Base-by-base conservation (phyloP, 2,329 filamentous ascomycete genomes). In the Orbilia blumenaviensis region DNA sequence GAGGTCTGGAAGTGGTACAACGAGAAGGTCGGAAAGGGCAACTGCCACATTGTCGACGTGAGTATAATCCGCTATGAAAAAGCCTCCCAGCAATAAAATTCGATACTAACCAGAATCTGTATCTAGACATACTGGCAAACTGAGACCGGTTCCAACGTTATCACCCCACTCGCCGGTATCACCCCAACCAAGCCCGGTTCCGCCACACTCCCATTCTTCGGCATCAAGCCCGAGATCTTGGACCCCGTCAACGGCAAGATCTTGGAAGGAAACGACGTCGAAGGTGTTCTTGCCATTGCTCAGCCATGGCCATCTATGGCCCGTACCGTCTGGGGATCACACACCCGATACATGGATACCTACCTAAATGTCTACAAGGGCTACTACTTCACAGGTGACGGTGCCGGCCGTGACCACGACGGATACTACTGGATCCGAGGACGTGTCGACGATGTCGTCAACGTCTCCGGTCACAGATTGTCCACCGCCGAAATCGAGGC, bases 1-100 rank as follows among this genome's bases (percentile, higher is more conserved):
- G 95, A 99, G 84, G 92, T 99, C 74, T 99, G 95, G 95, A 98
- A 98, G 85, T 99, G 95, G 95, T 99, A 98, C 85, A 94, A 93
- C 83, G 93, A 98, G 84, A 88, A 91, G 80, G 93, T 99, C 63
- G 95, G 95, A 81, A 96, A 93, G 87, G 91, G 94, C 84, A 90
- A 96, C 83, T 91, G 92, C 56, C 95, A 99, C 82, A 87, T 99
- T 83, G 90, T 97, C 66, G 95, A 99, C 83, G 93, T 96, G 86
- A 88, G 93, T 88, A 67, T 6, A 56, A 29, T 80, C 79, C 66
- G 77, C 77, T n/a, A n/a, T n/a, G n/a, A n/a, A n/a, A n/a, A n/a
- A n/a, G n/a, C n/a, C n/a, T n/a, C n/a, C n/a, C n/a, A 0, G 52
- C 25, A 10, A 27, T 48, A 5, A 16, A 27, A 50, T 23, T 10